phyloP scores from a whole-genome alignment of 345 rosid species.

The Capsella bursapastoris region DNA sequence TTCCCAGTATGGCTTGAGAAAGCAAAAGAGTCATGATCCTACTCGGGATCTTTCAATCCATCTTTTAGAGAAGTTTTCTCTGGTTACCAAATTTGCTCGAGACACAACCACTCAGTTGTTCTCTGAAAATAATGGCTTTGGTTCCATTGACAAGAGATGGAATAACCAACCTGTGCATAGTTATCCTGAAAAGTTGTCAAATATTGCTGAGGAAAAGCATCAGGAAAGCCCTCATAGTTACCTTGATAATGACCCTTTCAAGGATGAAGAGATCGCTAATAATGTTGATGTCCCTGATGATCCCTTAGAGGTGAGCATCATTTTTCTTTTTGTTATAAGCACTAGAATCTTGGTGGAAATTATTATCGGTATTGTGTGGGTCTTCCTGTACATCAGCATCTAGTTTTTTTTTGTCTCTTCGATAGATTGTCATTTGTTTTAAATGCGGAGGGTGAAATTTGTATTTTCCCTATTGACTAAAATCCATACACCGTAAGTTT shows the following conservation, averaged over 20 bases:
- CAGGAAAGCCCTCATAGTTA: conserved; percentile 44
- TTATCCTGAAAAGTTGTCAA: conserved; percentile 47
- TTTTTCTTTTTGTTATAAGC: conserved; percentile 18
- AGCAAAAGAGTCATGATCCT: conserved; percentile 80
- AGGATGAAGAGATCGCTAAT: conserved; percentile 27
- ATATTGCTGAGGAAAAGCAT: conserved; percentile 51
- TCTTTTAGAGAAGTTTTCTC: conserved; percentile 90
- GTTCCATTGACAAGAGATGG: conserved; percentile 62
- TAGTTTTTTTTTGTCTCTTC: conserved; percentile 10
- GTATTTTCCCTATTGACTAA: neutral
- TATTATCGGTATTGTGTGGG: neutral
- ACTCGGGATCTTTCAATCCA: conserved; percentile 89
- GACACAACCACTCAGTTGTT: conserved; percentile 91
- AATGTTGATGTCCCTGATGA: conserved; percentile 60
- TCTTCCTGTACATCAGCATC: neutral
- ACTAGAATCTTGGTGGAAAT: conserved; percentile 13
- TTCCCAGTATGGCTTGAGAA: conserved; percentile 60
- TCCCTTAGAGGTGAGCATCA: conserved; percentile 72
- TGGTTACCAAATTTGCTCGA: conserved; percentile 91
- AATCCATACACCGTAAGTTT: neutral
- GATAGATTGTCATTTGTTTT: conserved; percentile 11
- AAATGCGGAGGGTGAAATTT: neutral
- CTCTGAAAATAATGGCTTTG: conserved; percentile 70
- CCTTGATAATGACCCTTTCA: conserved; percentile 29
- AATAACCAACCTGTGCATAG: conserved; percentile 49